These are phyloP conservation scores for Maudiozyma serrabonitensis DNA, from an alignment of 805 yeast genomes.

Conservation along the genomic window DNA sequence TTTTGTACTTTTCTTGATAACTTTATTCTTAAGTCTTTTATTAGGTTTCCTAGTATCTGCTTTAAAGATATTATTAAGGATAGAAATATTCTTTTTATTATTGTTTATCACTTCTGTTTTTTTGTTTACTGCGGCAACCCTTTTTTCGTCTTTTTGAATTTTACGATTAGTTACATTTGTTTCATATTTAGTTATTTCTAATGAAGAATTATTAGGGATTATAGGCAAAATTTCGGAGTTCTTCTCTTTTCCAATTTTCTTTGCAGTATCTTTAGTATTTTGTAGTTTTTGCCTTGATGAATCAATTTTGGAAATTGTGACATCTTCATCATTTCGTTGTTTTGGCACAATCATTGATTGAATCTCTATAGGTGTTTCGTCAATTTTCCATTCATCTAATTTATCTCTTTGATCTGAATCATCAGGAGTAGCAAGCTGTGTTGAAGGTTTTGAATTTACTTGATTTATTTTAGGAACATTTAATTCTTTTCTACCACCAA, in stretches of 20 bases:
- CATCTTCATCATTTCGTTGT: slow-evolving; percentile 1
- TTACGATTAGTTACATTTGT: slow-evolving; percentile 1
- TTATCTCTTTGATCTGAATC: slow-evolving; percentile 6
- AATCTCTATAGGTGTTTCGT: neutral
- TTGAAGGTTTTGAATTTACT: neutral
- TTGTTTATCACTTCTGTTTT: slow-evolving; percentile 3
- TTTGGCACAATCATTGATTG: slow-evolving; percentile 1
- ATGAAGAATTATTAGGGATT: slow-evolving; percentile 7
- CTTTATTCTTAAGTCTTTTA: neutral
- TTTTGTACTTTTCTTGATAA: slow-evolving; percentile 1
- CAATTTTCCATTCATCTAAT: slow-evolving; percentile 14
- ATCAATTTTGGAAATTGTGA: neutral
- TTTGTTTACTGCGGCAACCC: neutral
- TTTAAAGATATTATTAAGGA: slow-evolving; percentile 21
- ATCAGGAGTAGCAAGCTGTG: slow-evolving; percentile 13
- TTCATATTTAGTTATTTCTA: slow-evolving; percentile 10
- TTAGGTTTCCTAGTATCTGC: neutral
- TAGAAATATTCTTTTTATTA: slow-evolving; percentile 14
- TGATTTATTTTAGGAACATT: neutral
- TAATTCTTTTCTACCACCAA: neutral
- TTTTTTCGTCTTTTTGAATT: neutral
- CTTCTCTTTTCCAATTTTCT: neutral
- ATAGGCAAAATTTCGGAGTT: slow-evolving; percentile 13
- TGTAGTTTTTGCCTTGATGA: neutral
- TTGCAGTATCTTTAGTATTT: too few species aligned